These are phyloP conservation scores for Vigna mungo DNA, from an alignment of 306 rosid genomes.

Conservation along the genomic window DNA sequence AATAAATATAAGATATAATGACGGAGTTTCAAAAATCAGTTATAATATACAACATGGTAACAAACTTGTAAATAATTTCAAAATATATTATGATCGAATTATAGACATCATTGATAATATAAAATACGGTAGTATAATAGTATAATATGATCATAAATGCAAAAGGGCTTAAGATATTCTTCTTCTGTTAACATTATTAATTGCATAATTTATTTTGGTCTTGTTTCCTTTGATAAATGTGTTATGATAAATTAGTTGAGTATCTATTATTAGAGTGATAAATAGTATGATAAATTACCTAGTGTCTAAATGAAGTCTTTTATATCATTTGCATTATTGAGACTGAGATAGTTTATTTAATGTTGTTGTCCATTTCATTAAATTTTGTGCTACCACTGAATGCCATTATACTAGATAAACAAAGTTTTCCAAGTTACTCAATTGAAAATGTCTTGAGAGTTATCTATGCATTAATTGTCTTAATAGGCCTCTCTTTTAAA, in stretches of 20 bases:
- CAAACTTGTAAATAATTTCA: too few relatives aligned
- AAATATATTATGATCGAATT: too few relatives aligned
- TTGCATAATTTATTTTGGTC: constrained; percentile 29
- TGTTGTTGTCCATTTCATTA: constrained; percentile 27
- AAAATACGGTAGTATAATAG: too few relatives aligned
- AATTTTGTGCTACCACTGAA: constrained; percentile 14
- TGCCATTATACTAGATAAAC: not conserved
- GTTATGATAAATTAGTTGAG: too few relatives aligned
- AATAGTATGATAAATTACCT: too few relatives aligned
- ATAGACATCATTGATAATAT: too few relatives aligned
- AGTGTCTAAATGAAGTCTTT: too few relatives aligned
- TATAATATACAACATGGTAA: too few relatives aligned
- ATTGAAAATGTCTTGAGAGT: not conserved
- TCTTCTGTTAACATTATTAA: constrained; percentile 28
- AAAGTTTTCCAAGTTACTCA: not conserved
- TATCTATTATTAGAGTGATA: too few relatives aligned
- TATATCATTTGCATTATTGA: too few relatives aligned
- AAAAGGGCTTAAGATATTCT: constrained; percentile 13
- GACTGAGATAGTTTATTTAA: not conserved
- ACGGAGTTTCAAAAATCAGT: too few relatives aligned
- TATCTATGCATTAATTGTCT: constrained; percentile 17
- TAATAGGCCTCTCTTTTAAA: not conserved
- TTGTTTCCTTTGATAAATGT: not conserved
- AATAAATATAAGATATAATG: too few relatives aligned
- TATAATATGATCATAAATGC: not conserved